These are phyloP conservation scores for Fusarium hainanense DNA, from an alignment of 2,329 filamentous ascomycete genomes.

Conservation along the genomic window DNA sequence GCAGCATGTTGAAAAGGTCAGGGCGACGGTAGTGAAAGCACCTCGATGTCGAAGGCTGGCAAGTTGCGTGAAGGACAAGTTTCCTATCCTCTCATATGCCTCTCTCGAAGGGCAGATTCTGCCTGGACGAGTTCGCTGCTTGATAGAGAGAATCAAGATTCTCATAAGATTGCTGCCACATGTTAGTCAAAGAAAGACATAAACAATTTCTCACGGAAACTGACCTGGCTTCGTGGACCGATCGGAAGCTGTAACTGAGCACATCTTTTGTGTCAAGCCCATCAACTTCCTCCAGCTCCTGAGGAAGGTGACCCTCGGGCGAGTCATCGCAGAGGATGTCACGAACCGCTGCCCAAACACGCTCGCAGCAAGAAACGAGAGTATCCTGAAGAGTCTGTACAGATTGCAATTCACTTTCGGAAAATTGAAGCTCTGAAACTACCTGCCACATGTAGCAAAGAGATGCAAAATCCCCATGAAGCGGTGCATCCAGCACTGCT, in stretches of 20 bases:
- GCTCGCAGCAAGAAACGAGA: conserved; percentile 69
- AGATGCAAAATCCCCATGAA: conserved; percentile 77
- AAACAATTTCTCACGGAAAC: conserved; percentile 19
- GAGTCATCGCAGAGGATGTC: conserved; percentile 91
- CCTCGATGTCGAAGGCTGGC: conserved; percentile 87
- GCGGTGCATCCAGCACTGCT: conserved; percentile 73
- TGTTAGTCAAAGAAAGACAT: background rate
- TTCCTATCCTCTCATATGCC: conserved; percentile 74
- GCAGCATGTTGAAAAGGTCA: conserved; percentile 87
- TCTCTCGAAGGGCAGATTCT: conserved; percentile 61
- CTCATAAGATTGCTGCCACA: conserved; percentile 75
- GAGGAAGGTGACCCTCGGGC: conserved; percentile 85
- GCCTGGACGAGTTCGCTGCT: conserved; percentile 57
- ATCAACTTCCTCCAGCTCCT: conserved; percentile 77
- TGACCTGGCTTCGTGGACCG: conserved; percentile 92
- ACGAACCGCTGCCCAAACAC: conserved; percentile 82
- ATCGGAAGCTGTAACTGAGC: conserved; percentile 93
- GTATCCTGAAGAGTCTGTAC: conserved; percentile 61
- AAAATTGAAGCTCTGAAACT: conserved; percentile 56
- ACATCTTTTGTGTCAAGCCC: conserved; percentile 87
- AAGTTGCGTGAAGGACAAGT: conserved; percentile 83
- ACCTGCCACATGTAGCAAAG: conserved; percentile 68
- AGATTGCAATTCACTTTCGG: conserved; percentile 49
- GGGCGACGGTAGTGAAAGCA: conserved; percentile 91
- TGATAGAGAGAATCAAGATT: conserved; percentile 66